Percentiles rank a stretch among this genome's conserved stretches.
Conservation (phyloP, 1,284 basidiomycete species). For the Vanrija pseudolonga region DNA sequence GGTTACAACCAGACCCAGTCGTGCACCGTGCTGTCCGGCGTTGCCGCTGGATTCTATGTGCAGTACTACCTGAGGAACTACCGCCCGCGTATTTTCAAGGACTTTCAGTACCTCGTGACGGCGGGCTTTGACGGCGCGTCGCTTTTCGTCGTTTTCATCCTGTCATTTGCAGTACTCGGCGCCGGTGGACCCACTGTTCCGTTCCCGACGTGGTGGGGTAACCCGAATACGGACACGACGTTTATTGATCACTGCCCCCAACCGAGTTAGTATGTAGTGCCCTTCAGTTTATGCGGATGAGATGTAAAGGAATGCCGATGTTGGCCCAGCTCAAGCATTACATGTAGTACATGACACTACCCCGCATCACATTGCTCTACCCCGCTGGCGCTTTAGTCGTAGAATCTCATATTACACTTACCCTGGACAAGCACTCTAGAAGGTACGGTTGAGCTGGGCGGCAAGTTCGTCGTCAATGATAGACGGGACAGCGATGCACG, state of each 20-base stretch:
- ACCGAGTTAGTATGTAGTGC: too few relatives aligned
- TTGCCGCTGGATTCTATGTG: conserved; percentile 24
- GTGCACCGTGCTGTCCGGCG: conserved; percentile 15
- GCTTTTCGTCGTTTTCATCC: conserved; percentile 49
- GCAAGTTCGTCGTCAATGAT: too few relatives aligned
- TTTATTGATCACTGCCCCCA: conserved; percentile 21
- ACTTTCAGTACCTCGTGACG: conserved; percentile 20
- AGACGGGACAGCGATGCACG: too few relatives aligned
- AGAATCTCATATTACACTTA: too few relatives aligned
- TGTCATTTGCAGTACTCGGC: conserved; percentile 36
- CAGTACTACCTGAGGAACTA: conserved; percentile 24
- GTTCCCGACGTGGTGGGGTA: conserved; percentile 32
- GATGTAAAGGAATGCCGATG: too few relatives aligned
- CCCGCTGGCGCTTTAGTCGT: too few relatives aligned
- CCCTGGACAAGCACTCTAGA: too few relatives aligned
- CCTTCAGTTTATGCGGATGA: too few relatives aligned
- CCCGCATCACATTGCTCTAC: too few relatives aligned
- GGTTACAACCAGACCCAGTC: conserved; percentile 20
- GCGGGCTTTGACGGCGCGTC: conserved; percentile 48
- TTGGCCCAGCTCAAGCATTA: too few relatives aligned
- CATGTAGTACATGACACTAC: too few relatives aligned
- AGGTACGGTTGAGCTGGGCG: too few relatives aligned
- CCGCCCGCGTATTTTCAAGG: conserved; percentile 15
- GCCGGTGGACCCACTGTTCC: conserved; percentile 14
- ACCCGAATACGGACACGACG: conserved; percentile 6